Percentiles rank a stretch among this genome's conserved stretches.
phyloP scores from a whole-genome alignment of 164 flowering plant species.

The Magnolia kwangsiensis region DNA sequence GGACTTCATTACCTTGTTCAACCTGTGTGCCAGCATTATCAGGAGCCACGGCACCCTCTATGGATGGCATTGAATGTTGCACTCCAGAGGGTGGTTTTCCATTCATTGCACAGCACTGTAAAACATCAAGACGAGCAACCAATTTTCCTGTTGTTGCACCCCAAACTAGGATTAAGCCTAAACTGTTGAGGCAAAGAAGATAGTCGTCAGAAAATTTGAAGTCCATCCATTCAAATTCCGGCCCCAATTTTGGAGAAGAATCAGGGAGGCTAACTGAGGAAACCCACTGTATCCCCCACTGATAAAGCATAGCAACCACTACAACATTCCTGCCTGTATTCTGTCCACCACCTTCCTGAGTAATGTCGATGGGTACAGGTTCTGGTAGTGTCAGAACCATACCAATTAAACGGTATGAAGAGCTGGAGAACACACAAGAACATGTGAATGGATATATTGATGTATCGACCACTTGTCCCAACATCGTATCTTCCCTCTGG shows the following conservation, averaged over 20 bases:
- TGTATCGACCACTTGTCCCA: slow-evolving; percentile 15
- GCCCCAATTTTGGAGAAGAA: slow-evolving; percentile 23
- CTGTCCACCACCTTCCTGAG: slow-evolving; percentile 25
- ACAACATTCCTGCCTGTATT: slow-evolving; percentile 27
- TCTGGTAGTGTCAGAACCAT: slow-evolving; percentile 42
- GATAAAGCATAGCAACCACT: slow-evolving; percentile 45
- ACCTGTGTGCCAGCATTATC: slow-evolving; percentile 13
- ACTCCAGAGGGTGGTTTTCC: slow-evolving; percentile 12
- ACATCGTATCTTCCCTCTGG: slow-evolving; percentile 17
- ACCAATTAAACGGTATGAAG: slow-evolving; percentile 58
- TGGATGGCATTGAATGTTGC: slow-evolving; percentile 13
- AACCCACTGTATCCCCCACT: slow-evolving; percentile 74
- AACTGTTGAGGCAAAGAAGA: slow-evolving; percentile 63
- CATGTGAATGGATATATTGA: slow-evolving; percentile 35
- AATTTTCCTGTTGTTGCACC: slow-evolving; percentile 54
- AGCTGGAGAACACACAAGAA: slow-evolving; percentile 63
- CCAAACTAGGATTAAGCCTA: slow-evolving; percentile 57
- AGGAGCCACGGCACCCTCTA: slow-evolving; percentile 10
- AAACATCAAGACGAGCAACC: slow-evolving; percentile 49
- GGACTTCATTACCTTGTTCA: slow-evolving; percentile 14
- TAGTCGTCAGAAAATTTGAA: slow-evolving; percentile 62
- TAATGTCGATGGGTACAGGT: slow-evolving; percentile 13
- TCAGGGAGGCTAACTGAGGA: slow-evolving; percentile 53
- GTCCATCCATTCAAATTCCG: slow-evolving; percentile 61
- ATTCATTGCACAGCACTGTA: slow-evolving; percentile 37